Evolutionary conservation across 1,284 basidiomycete species (phyloP), one percentile per base, ranked within the genome.

Genomic region (Meripilus lineatus): DNA sequence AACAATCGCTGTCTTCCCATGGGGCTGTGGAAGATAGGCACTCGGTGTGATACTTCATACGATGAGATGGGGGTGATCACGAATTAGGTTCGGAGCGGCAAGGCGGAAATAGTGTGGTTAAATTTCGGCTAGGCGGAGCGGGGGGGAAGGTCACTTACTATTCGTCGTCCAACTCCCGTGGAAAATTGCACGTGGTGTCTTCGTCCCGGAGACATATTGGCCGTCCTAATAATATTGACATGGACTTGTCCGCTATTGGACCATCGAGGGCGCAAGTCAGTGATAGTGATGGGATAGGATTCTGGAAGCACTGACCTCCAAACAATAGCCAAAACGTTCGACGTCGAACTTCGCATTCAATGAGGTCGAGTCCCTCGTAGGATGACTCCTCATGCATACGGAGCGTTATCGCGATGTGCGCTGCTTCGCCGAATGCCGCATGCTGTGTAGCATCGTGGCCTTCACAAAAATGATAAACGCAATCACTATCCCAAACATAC

Each of bases 371-470:
- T 8, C 78, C 81, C 50, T 87, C 82, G 56, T 89, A 89, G 8
- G 84, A 81, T 3, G 77, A 72, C 64, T 91, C 89, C 63, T 91
- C 88, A 57, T 91, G 86, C 76, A 90, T 81, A 21, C 84, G 79
- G 42, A 90, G 72, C 1, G 84, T 87, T 22, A 89, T 75, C 20
- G 86, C 85, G 50, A 89, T 86, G 54, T 89, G 85, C 3, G 80
- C 82, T 10, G 87, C 82, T 60, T 90, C 86, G 23, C 86, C 87
- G 56, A 89, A 89, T 10, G 86, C 81, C 26, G 86, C 86, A 56
- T 89, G 85, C 51, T 86, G 83, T n/a, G 86, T 89, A 11, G 84
- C 86, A 53, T 88, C 86, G 53, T 88, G 83, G n/a, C 86, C 87
- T 57, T 88, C 85, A 53, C 87, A 89, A 63, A 89, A 89, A 62